A percentile compares a stretch with the other conserved stretches of the same genome.
Evolutionary conservation across 805 yeast genomes (phyloP).

Genomic region (Lachancea mirantina): DNA sequence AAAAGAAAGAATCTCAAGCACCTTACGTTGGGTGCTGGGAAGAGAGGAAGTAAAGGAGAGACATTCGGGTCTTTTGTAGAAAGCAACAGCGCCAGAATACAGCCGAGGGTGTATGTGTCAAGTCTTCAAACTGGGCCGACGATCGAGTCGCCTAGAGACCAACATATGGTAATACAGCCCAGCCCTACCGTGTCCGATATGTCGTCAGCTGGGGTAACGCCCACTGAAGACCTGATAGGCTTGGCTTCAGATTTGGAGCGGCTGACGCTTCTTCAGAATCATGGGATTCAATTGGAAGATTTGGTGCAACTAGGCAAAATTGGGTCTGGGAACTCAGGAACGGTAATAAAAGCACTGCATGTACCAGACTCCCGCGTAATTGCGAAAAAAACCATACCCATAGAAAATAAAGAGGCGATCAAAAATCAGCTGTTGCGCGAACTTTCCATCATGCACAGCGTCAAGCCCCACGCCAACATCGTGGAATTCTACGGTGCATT

Average conservation of each 20-base stretch:
- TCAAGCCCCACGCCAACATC: slow-evolving; percentile 69
- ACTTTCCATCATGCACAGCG: slow-evolving; percentile 83
- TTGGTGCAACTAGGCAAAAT: slow-evolving; percentile 65
- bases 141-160: slow-evolving; percentile 8
- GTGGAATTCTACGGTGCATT: slow-evolving; percentile 90
- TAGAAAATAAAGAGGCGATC: slow-evolving; percentile 52
- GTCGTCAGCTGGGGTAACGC: slow-evolving; percentile 8
- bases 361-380: slow-evolving; percentile 79
- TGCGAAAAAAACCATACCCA: slow-evolving; percentile 84
- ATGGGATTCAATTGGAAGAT: slow-evolving; percentile 49
- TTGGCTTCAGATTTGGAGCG: slow-evolving; percentile 12
- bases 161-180: slow-evolving; percentile 5
- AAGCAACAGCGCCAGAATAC: neutral
- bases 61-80: neutral
- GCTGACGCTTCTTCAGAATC: slow-evolving; percentile 16
- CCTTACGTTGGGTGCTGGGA: slow-evolving; percentile 34
- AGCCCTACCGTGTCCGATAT: slow-evolving; percentile 11
- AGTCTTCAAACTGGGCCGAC: slow-evolving; percentile 12
- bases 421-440: slow-evolving; percentile 72
- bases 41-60: slow-evolving; percentile 6
- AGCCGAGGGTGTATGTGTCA: slow-evolving; percentile 7
- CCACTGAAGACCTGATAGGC: slow-evolving; percentile 8
- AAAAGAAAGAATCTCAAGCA: slow-evolving; percentile 55
- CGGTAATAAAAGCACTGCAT: slow-evolving; percentile 82
- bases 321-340: slow-evolving; percentile 93